Conservation (phyloP, 176 grass and related monocot genomes). For the Puccinellia tenuiflora region DNA sequence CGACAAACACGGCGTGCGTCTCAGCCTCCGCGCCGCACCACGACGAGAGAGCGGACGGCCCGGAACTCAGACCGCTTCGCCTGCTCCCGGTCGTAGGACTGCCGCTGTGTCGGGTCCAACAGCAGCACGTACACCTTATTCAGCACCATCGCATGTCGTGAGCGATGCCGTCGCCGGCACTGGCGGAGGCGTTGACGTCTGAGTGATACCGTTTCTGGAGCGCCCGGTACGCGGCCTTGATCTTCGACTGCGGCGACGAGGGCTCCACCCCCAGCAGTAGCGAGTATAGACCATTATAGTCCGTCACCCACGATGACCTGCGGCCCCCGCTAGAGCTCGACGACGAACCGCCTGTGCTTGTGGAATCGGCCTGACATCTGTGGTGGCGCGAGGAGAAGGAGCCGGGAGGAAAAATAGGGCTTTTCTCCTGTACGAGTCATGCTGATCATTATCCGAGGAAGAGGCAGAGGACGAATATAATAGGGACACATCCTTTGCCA, state of each 20-base stretch:
- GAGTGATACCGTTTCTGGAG: conserved; percentile 95
- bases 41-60: conserved; percentile 68
- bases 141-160: conserved; percentile 91
- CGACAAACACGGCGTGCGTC: conserved; percentile 70
- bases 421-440: no score
- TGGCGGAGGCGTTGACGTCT: no score
- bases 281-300: conserved; percentile 84
- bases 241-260: conserved; percentile 55
- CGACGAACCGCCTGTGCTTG: not conserved
- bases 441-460: no score
- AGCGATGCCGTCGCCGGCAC: conserved; percentile 4
- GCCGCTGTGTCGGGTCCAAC: conserved; percentile 63
- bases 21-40: conserved; percentile 66
- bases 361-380: conserved; percentile 34
- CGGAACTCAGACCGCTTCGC: conserved; percentile 61
- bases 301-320: conserved; percentile 46
- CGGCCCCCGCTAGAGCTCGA: not conserved
- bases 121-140: conserved; percentile 86
- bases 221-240: conserved; percentile 76
- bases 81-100: conserved; percentile 81
- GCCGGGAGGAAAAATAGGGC: no score
- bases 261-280: conserved; percentile 74
- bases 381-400: not conserved
- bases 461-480: no score
- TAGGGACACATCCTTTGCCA: no score